Base-by-base conservation (phyloP, 2,329 filamentous ascomycete genomes). In the Fusarium pininemorale region DNA sequence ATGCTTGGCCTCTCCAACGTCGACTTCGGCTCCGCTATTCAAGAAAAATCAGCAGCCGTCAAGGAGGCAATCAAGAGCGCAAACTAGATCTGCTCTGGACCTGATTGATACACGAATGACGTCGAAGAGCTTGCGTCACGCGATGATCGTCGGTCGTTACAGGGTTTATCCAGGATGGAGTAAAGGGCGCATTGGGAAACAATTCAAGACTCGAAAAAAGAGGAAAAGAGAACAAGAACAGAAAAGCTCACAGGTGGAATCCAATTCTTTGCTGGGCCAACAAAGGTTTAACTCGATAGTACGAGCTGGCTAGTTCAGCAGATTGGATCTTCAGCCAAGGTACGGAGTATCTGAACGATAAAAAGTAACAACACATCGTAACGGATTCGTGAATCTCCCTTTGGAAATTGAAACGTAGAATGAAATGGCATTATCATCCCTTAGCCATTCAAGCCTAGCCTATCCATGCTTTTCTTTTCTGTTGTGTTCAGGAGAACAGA, bases 1-100 rank as follows among this genome's bases (percentile, higher is more conserved):
- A 79, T 81, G 77, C 79, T 83, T 59, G 82, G 82, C 22, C 72
- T 82, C 24, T 69, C 76, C 16, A 66, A 69, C 28, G 59, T 81
- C 28, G 78, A 83, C 39, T 79, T 81, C 54, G 77, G 80, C 28
- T 72, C 76, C 20, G 67, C 77, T 32, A 69, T 83, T 48, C 74
- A 69, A 58, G 55, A 70, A n/a, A 78, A 74, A 67, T 75, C 79
- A 26, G 69, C 72, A 65, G 80, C 75, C 3, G 75, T 82, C 26
- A 55, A 68, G 24, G 76, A 81, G 12, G 69, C 75, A 37, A 48
- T 64, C 44, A 51, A 66, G 24, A 60, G 38, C 13, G 50, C 63
- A 18, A 18, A 39, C 16, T 63, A 39, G 41, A 30, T 44, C 41
- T 14, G 18, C 39, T 32, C 32, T 69, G 24, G 48, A 62, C 44